A percentile compares a stretch with the other conserved stretches of the same genome.
These are phyloP conservation scores for Solioccasus polychromus DNA, from an alignment of 768 basidiomycete species.

Conservation along the genomic window DNA sequence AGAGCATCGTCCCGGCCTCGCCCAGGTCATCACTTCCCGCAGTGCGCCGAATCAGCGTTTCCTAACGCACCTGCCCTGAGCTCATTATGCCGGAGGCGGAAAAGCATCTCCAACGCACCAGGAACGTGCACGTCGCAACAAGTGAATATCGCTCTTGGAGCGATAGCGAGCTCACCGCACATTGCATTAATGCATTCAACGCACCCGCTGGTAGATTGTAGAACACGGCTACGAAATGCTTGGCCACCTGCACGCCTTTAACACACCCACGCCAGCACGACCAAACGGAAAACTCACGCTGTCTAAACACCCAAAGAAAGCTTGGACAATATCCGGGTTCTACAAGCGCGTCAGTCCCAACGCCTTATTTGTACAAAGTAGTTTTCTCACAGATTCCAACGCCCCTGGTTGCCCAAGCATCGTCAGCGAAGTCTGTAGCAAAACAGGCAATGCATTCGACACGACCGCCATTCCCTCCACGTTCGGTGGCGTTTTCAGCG, in stretches of 20 bases:
- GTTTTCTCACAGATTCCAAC: constrained; percentile 62
- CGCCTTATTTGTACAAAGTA: neutral
- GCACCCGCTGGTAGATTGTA: constrained; percentile 61
- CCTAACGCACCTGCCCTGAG: constrained; percentile 35
- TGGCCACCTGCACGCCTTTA: constrained; percentile 38
- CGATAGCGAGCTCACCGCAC: constrained; percentile 61
- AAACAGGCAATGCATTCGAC: constrained; percentile 47
- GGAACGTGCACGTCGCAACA: constrained; percentile 75
- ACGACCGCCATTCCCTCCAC: constrained; percentile 58
- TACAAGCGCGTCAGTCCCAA: constrained; percentile 29
- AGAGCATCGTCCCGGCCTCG: constrained; percentile 49
- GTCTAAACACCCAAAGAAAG: constrained; percentile 83
- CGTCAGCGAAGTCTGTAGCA: constrained; percentile 57
- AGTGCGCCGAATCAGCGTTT: constrained; percentile 61
- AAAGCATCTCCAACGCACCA: constrained; percentile 48
- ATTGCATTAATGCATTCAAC: constrained; percentile 67
- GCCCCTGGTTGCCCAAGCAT: constrained; percentile 54
- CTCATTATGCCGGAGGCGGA: neutral
- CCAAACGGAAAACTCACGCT: constrained; percentile 43
- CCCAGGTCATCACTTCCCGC: constrained; percentile 60
- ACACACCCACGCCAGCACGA: neutral
- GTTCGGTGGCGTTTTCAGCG: constrained; percentile 50
- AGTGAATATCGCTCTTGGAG: constrained; percentile 85
- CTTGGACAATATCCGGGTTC: constrained; percentile 92
- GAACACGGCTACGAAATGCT: constrained; percentile 59